phyloP scores from a whole-genome alignment of 169 alveolate species.

The Cryptosporidium bovis region DNA sequence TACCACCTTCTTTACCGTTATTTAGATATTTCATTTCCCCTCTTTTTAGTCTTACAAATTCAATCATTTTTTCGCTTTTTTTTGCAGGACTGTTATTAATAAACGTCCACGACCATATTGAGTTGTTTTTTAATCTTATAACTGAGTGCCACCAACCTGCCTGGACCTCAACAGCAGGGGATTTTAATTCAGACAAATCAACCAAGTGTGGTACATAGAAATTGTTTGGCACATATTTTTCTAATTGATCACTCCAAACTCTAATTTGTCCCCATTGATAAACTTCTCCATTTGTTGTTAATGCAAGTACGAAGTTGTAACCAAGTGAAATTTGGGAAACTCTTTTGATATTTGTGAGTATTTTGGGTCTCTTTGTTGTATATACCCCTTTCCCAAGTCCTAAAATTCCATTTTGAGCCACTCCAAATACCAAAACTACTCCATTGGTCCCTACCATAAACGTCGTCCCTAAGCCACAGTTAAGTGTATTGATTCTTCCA shows the following conservation, averaged over 20 bases:
- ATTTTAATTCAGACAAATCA: constrained; percentile 3
- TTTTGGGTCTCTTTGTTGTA: constrained; percentile 62
- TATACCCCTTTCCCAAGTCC: constrained; percentile 70
- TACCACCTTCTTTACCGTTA: not conserved
- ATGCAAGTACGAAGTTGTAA: constrained; percentile 51
- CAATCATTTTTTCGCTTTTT: constrained; percentile 1
- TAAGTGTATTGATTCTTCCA: constrained; percentile 46
- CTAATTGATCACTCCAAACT: constrained; percentile 51
- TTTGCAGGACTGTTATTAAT: not conserved
- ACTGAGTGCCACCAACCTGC: constrained; percentile 75
- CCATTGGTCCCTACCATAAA: constrained; percentile 63
- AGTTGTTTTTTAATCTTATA: constrained; percentile 31
- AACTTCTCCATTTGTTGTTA: constrained; percentile 59
- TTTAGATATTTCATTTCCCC: not conserved
- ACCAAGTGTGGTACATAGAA: constrained; percentile 37
- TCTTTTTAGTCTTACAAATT: not conserved
- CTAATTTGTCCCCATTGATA: constrained; percentile 73
- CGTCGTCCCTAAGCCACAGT: constrained; percentile 68
- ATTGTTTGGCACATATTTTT: constrained; percentile 14
- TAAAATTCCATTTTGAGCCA: constrained; percentile 58
- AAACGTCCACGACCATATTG: constrained; percentile 62
- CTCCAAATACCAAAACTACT: constrained; percentile 50
- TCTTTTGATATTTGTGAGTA: constrained; percentile 37
- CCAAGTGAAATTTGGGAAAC: constrained; percentile 54
- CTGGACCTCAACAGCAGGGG: constrained; percentile 53